Base-by-base conservation (phyloP, 495 filamentous ascomycete genomes). In the Aspergillus nidulans region DNA sequence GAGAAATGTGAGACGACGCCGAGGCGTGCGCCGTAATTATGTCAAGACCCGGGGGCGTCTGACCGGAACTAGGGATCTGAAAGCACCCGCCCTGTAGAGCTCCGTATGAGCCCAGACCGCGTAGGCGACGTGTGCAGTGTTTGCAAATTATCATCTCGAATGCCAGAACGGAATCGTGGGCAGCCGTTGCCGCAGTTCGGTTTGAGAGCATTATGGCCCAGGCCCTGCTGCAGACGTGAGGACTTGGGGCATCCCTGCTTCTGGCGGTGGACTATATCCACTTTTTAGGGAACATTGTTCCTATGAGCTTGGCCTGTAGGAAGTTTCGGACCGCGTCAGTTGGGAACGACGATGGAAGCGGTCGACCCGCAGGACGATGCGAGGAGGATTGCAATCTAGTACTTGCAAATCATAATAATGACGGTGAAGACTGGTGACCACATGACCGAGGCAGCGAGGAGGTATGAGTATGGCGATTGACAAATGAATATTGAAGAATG, bases 301-400 rank as follows among this genome's bases (percentile, higher is more conserved):
- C 25, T 46, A 16, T 32, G 39, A 45, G 34, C 45, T 36, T 26
- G 51, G 19, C 26, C 41, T 21, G 41, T 34, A 16, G 19, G 49
- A 26, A 44, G 9, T 20, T 53, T 34, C 47, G 24, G 26, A 51
- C 16, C 20, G 38, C 30, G 43, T 25, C 34, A 47, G 34, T 30
- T 16, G 18, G 18, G 32, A 39, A 49, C 13, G 47, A 16, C 13
- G 25, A 18, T 46, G 20, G 23, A 10, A 3, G 42, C 13, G 42
- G 12, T 44, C 18, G 42, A 26, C 24, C 24, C 25, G 18, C 25
- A 49, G 26, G 28, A 38, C 1, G 52, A 46, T 48, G 43, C 36
- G 42, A 54, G 52, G 38, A 54, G 28, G 21, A 54, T 49, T 36
- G 34, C n/a, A n/a, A n/a, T n/a, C n/a, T n/a, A n/a, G n/a, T n/a